A percentile compares a stretch with the other conserved stretches of the same genome.
Evolutionary conservation across 345 rosid genomes (phyloP).

Genomic region (Gossypium raimondii): DNA sequence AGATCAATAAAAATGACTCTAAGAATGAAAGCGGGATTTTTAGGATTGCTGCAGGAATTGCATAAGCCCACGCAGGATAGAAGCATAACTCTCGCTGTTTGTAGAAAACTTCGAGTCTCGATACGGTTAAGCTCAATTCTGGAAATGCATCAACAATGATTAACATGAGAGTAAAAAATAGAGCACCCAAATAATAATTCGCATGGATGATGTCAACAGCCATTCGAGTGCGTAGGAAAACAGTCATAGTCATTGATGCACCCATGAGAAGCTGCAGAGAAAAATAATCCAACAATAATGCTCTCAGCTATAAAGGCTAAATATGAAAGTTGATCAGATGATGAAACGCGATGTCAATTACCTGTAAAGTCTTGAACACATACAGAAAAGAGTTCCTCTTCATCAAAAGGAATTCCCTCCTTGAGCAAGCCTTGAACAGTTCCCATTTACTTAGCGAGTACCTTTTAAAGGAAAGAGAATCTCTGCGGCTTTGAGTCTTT

Average conservation of each 20-base stretch:
- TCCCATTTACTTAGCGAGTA: slow-evolving; percentile 51
- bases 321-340: background rate
- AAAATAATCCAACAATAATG: background rate
- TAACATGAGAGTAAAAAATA: slow-evolving; percentile 42
- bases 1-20: slow-evolving; percentile 54
- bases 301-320: background rate
- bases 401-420: slow-evolving; percentile 56
- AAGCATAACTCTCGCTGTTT: slow-evolving; percentile 65
- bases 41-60: slow-evolving; percentile 44
- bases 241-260: slow-evolving; percentile 45
- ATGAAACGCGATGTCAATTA: slow-evolving; percentile 10
- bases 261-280: slow-evolving; percentile 39
- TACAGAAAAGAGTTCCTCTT: slow-evolving; percentile 54
- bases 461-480: slow-evolving; percentile 35
- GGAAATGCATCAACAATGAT: slow-evolving; percentile 58
- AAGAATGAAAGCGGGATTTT: slow-evolving; percentile 40
- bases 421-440: slow-evolving; percentile 46
- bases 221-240: slow-evolving; percentile 47
- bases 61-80: slow-evolving; percentile 75
- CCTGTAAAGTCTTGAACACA: slow-evolving; percentile 53
- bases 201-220: slow-evolving; percentile 30
- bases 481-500: slow-evolving; percentile 30
- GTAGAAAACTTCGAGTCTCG: slow-evolving; percentile 63
- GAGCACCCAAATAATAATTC: slow-evolving; percentile 42
- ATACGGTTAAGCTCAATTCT: slow-evolving; percentile 53